Evolutionary conservation across 2,329 filamentous ascomycete genomes (phyloP), one percentile per base, ranked within the genome.

Genomic region (Fusarium praegraminearum): DNA sequence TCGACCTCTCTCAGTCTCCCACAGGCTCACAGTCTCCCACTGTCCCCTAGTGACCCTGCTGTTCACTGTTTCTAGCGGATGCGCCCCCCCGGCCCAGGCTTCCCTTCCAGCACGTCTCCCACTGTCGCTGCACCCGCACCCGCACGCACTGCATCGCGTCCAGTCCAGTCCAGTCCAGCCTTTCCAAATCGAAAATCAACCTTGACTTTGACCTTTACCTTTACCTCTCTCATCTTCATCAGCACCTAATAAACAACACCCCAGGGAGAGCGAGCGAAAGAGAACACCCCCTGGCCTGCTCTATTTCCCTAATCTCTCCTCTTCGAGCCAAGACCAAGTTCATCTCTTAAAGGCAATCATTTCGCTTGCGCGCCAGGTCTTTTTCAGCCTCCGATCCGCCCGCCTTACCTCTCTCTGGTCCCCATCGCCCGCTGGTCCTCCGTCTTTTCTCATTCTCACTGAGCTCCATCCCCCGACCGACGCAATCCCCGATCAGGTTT

Each of bases 341-440:
- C 79, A 80, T 79, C 78, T 79, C 52, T 80, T 78, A 78, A 78
- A 79, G 79, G 79, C 79, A 81, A 81, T 84, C 83, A 85, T 85
- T 77, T 85, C 83, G 83, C 83, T 85, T 85, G 82, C 79, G 79
- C 80, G 80, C 80, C 79, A 79, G 57, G 50, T 36, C 40, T 47
- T 78, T 78, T 78, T 83, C 80, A 83, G 82, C 81, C 80, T 82
- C 79, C 78, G 78, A 80, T 79, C 80, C 80, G 78, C 75, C 76
- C 73, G 73, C 74, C 52, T 71, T 64, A 67, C 66, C 66, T 60
- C 51, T 67, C 67, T 74, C 59, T 74, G 65, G 62, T 59, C 54
- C 64, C 71, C 62, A 66, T 73, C 66, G 52, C 61, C 69, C 72
- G 64, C 67, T 60, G 67, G 64, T 59, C 62, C 55, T 71, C 71